These are phyloP conservation scores for Nicotiana noctiflora DNA, from an alignment of 257 asterid genomes.

Conservation along the genomic window DNA sequence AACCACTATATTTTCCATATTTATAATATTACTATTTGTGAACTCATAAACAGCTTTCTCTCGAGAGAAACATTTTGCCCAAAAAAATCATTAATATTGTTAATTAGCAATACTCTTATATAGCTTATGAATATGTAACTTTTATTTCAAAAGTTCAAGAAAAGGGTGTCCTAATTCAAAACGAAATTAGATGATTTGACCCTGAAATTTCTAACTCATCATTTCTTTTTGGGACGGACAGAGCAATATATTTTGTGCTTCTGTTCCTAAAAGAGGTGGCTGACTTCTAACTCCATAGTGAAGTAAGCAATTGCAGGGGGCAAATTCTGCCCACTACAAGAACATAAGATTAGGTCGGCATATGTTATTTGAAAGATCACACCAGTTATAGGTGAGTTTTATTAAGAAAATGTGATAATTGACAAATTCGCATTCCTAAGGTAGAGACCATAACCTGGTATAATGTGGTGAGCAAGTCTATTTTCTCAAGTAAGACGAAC, in stretches of 20 bases:
- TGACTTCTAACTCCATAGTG: not conserved
- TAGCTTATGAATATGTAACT: not conserved
- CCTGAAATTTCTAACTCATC: not conserved
- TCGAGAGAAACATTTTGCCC: not conserved
- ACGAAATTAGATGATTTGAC: not conserved
- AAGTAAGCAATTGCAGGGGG: not conserved
- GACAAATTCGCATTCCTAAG: not conserved
- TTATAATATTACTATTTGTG: not conserved
- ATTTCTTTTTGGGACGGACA: not conserved
- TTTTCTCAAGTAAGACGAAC: not conserved
- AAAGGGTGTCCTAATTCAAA: not conserved
- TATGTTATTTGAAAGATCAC: not conserved
- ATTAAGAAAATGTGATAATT: not conserved
- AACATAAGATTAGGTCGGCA: not conserved
- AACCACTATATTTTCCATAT: not conserved
- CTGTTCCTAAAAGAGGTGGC: too few species aligned
- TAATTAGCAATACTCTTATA: not conserved
- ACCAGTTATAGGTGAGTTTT: not conserved
- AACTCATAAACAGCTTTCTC: not conserved
- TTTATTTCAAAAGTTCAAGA: not conserved
- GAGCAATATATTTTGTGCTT: not conserved
- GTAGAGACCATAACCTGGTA: not conserved
- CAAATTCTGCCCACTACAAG: not conserved
- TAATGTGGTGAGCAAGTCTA: not conserved
- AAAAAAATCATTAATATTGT: too few species aligned